Evolutionary conservation across 2,329 filamentous ascomycete genomes (phyloP).

Genomic region (Monilinia fructigena): DNA sequence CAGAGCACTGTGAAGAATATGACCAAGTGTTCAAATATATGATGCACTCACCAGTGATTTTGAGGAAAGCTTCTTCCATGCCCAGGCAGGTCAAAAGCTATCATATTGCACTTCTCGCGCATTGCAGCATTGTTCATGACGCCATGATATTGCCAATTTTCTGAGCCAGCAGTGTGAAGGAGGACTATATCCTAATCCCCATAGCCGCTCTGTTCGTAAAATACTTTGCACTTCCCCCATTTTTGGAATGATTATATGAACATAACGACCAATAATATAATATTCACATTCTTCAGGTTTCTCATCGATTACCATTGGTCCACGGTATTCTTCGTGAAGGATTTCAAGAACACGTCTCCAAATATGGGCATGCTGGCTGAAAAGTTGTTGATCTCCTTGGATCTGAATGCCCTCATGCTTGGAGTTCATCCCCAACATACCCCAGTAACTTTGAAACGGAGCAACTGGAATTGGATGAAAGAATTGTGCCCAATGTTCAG

Average conservation of each 20-base stretch:
- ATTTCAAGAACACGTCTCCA: conserved; percentile 50
- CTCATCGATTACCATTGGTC: conserved; percentile 45
- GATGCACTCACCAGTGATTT: conserved; percentile 35
- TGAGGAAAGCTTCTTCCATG: conserved; percentile 50
- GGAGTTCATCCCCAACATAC: conserved; percentile 46
- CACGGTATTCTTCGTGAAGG: conserved; percentile 48
- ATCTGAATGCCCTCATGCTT: conserved; percentile 50
- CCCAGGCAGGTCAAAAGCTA: conserved; percentile 50
- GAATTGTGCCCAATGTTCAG: conserved; percentile 28
- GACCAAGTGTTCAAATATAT: background rate
- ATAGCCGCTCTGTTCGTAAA: conserved; percentile 49
- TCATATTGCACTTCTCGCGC: conserved; percentile 50
- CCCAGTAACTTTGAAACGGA: conserved; percentile 29
- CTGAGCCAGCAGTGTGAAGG: conserved; percentile 48
- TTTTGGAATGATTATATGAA: conserved; percentile 47
- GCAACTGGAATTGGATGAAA: conserved; percentile 24
- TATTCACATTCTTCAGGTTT: conserved; percentile 44
- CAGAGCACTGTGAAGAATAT: background rate
- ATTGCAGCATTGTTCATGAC: conserved; percentile 51
- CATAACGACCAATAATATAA: conserved; percentile 48
- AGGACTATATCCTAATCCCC: conserved; percentile 49
- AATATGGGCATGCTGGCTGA: conserved; percentile 46
- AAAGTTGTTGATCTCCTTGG: conserved; percentile 43
- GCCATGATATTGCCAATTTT: conserved; percentile 51
- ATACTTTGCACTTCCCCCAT: conserved; percentile 51